These are phyloP conservation scores for Globisporangium alternatum DNA, from an alignment of 352 stramenopile species.

Conservation along the genomic window DNA sequence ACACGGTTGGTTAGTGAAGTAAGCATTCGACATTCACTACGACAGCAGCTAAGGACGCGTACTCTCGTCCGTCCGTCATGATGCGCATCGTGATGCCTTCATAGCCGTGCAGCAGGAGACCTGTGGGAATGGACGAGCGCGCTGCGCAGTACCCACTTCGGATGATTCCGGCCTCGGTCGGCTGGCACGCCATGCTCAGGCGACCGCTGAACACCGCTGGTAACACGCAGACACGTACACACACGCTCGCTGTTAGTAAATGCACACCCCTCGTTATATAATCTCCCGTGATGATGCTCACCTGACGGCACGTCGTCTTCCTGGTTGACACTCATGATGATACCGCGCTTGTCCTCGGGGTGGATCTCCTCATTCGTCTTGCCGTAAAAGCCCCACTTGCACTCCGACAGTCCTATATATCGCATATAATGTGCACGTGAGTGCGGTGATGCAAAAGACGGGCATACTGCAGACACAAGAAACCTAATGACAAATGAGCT, in stretches of 20 bases:
- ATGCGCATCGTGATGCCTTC: conserved; percentile 83
- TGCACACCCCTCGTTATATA: background rate
- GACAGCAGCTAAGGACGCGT: conserved; percentile 4
- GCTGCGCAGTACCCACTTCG: conserved; percentile 86
- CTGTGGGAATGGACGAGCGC: conserved; percentile 48
- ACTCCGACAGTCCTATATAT: conserved; percentile 52
- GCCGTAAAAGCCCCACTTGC: conserved; percentile 66
- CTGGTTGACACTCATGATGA: conserved; percentile 45
- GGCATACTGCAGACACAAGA: background rate
- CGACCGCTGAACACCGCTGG: conserved; percentile 70
- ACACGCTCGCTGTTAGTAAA: background rate
- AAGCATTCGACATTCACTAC: background rate
- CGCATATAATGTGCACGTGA: background rate
- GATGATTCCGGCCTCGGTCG: conserved; percentile 72
- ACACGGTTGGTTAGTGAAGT: background rate
- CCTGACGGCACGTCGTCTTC: conserved; percentile 52
- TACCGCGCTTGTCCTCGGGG: conserved; percentile 18
- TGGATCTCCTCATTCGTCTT: conserved; percentile 17
- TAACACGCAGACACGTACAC: background rate
- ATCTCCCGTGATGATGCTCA: conserved; percentile 11
- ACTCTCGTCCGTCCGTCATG: conserved; percentile 85
- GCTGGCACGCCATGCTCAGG: conserved; percentile 72
- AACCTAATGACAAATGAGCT: background rate
- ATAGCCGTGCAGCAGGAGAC: conserved; percentile 71
- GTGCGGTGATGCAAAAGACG: background rate